Evolutionary conservation across 352 stramenopile species (phyloP).

Genomic region (Globisporangium cystogenes): DNA sequence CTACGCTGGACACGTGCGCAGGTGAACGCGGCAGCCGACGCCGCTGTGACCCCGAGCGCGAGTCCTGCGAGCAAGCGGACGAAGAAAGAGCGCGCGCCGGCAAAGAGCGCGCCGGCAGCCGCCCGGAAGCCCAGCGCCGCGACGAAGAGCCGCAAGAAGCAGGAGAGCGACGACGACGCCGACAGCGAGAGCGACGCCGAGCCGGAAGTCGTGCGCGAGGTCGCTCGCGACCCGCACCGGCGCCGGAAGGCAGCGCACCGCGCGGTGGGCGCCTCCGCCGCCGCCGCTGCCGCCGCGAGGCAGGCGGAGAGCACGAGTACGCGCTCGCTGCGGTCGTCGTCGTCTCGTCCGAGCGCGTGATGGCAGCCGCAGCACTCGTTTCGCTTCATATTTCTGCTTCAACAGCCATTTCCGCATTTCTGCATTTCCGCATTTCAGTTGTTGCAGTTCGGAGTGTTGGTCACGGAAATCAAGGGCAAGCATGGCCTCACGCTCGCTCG

Average conservation of each 20-base stretch:
- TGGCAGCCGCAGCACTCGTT: not conserved
- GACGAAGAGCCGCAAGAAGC: constrained; percentile 2
- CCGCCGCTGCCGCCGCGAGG: constrained; percentile 49
- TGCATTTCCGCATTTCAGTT: no score
- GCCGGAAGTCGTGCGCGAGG: constrained; percentile 18
- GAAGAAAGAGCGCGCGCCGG: constrained; percentile 2
- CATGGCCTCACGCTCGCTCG: no score
- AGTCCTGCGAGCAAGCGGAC: constrained; percentile 20
- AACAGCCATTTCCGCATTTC: no score
- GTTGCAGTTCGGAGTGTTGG: not conserved
- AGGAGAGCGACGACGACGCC: constrained; percentile 9
- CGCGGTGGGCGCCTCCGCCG: constrained; percentile 50
- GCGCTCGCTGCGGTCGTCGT: constrained; percentile 30
- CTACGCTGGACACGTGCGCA: not conserved
- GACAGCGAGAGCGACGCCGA: constrained; percentile 13
- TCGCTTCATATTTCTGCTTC: no score
- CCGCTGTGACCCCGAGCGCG: not conserved
- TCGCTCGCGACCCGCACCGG: constrained; percentile 19
- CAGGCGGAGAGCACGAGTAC: constrained; percentile 14
- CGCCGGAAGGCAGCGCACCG: constrained; percentile 50
- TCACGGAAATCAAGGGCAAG: no score
- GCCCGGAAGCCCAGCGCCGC: constrained; percentile 7
- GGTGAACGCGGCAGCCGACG: not conserved
- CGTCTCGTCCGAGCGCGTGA: constrained; percentile 2
- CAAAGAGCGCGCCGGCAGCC: not conserved